Base-by-base conservation (phyloP, 495 filamentous ascomycete genomes). In the Parachaetomium inaequale region DNA sequence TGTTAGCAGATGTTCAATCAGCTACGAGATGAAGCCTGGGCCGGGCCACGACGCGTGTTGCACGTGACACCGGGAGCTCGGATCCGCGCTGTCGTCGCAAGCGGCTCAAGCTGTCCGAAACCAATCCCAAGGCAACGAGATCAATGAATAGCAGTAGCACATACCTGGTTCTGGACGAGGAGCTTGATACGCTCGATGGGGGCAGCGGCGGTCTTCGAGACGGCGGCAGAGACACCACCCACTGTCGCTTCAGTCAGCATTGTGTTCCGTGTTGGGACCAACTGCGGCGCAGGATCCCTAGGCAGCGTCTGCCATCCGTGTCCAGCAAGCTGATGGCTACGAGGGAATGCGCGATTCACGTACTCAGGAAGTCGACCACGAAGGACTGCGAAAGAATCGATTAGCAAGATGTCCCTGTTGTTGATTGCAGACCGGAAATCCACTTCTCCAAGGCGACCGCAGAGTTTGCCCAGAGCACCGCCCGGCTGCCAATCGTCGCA, bases 181-280 rank as follows among this genome's bases (percentile, higher is more conserved):
- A 98, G 94, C 92, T 98, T 98, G 84, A 98, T 88, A 90, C 94
- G 94, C 92, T 98, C 94, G 73, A 98, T 98, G 81, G 94, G 94
- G 82, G 94, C 94, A 78, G 94, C 94, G 75, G 95, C 95, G 70
- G 94, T 98, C 90, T 98, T 98, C 72, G 94, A 98, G 88, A 98
- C 92, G 81, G 94, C 94, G 75, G 94, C 94, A 73, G 94, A 96
- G 68, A 98, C 88, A 96, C 94, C 94, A 89, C 94, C 94, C 95
- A 98, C 91, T 94, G 71, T 74, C 62, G 72, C 74, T 66, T 67
- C 4, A 62, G 65, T 69, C 65, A 73, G 73, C 56, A 66, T 14
- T 43, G 43, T 52, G 54, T 29, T 3, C 26, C 6, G 34, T n/a
- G 21, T 43, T 53, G 14, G 17, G 45, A 34, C 40, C 59, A 63